Conservation (phyloP, 78 protist genomes). For the Parvularia atlantis region DNA sequence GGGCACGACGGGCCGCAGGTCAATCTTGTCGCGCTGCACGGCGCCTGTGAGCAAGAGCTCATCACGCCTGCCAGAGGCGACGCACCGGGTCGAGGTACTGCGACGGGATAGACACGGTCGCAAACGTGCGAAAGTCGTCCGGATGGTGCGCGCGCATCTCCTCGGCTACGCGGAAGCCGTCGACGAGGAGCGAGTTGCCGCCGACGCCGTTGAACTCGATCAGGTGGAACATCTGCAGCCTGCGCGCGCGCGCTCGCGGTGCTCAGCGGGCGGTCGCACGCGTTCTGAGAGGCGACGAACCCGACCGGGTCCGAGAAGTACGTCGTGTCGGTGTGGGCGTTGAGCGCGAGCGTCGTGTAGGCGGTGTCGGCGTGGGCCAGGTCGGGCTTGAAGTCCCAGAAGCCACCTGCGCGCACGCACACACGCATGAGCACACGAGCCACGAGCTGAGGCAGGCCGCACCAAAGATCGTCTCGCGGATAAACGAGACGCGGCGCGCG, state of each 20-base stretch:
- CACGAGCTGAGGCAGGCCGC: too few species aligned
- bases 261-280: background rate
- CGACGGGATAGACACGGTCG: background rate
- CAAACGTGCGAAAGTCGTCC: background rate
- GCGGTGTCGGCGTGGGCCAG: conserved; percentile 28
- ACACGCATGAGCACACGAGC: background rate
- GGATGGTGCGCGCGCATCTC: background rate
- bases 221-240: conserved; percentile 29
- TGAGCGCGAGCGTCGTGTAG: conserved; percentile 25
- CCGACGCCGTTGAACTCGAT: conserved; percentile 18
- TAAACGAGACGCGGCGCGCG: background rate
- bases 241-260: background rate
- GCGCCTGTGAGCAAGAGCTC: background rate
- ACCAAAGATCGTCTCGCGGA: background rate
- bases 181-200: conserved; percentile 20
- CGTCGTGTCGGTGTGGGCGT: conserved; percentile 28
- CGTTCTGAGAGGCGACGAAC: background rate
- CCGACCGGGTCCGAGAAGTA: conserved; percentile 31
- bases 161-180: conserved; percentile 14
- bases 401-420: background rate
- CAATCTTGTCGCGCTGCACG: background rate
- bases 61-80: background rate
- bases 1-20: background rate
- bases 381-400: conserved; percentile 11
- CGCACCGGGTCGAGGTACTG: background rate